These are phyloP conservation scores for Phialemoniopsis sp. DNA, from an alignment of 2,329 filamentous ascomycete species.

Conservation along the genomic window DNA sequence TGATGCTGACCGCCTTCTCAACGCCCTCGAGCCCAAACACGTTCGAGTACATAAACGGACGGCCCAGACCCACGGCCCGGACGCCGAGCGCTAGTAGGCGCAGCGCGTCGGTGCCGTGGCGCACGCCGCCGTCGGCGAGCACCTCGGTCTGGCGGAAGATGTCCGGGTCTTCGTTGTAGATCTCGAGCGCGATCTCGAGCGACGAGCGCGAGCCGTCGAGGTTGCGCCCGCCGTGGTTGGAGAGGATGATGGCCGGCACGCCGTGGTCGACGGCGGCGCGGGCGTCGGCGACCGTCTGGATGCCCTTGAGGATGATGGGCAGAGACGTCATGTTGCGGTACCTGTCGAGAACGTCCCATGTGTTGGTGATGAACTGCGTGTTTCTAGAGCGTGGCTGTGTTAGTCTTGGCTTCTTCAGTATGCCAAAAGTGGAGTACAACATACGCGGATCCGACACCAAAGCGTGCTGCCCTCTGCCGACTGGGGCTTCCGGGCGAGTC, in stretches of 20 bases:
- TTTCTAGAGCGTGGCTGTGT: no score
- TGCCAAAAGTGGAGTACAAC: no score
- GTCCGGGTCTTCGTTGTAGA: slow-evolving; percentile 27
- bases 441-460: slow-evolving; percentile 31
- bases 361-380: slow-evolving; percentile 9
- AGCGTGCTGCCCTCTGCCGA: slow-evolving; percentile 34
- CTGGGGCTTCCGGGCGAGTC: slow-evolving; percentile 32
- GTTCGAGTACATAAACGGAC: slow-evolving; percentile 50
- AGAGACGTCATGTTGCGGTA: slow-evolving; percentile 28
- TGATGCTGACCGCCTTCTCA: slow-evolving; percentile 32
- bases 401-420: no score
- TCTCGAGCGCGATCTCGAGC: slow-evolving; percentile 24
- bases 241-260: slow-evolving; percentile 30
- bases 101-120: slow-evolving; percentile 36
- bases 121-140: slow-evolving; percentile 35
- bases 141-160: slow-evolving; percentile 29
- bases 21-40: slow-evolving; percentile 46
- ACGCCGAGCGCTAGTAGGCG: slow-evolving; percentile 39
- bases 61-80: slow-evolving; percentile 39
- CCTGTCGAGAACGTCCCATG: slow-evolving; percentile 29
- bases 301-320: slow-evolving; percentile 32
- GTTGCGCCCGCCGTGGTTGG: slow-evolving; percentile 36
- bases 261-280: slow-evolving; percentile 23
- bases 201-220: slow-evolving; percentile 29
- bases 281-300: slow-evolving; percentile 30